Percentiles rank a stretch among this genome's conserved stretches.
Conservation (phyloP, 2,329 filamentous ascomycete genomes). For the Microsporum canis region DNA sequence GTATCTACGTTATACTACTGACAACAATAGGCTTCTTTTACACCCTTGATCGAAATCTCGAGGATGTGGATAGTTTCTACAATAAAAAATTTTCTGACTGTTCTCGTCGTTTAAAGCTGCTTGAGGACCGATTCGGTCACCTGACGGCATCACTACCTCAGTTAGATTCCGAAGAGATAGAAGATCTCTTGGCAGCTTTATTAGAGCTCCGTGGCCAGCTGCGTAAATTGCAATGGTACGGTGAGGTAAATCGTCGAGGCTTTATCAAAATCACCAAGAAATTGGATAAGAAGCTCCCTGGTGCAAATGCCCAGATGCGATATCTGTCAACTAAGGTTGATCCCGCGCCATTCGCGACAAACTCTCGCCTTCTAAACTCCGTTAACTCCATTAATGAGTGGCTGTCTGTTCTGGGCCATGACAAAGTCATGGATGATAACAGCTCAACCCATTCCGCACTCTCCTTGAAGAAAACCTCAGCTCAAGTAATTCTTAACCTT, state of each 20-base stretch:
- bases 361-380: slow-evolving; percentile 45
- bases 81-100: slow-evolving; percentile 88
- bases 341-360: slow-evolving; percentile 75
- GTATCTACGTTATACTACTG: slow-evolving; percentile 26
- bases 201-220: slow-evolving; percentile 79
- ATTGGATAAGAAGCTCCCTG: slow-evolving; percentile 83
- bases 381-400: slow-evolving; percentile 74
- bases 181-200: slow-evolving; percentile 81
- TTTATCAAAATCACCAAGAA: slow-evolving; percentile 99
- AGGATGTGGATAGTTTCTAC: slow-evolving; percentile 93
- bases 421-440: slow-evolving; percentile 63
- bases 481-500: slow-evolving; percentile 64
- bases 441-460: slow-evolving; percentile 56
- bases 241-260: slow-evolving; percentile 86
- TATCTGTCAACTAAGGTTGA: slow-evolving; percentile 90
- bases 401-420: slow-evolving; percentile 70
- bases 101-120: slow-evolving; percentile 68
- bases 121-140: slow-evolving; percentile 78
- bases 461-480: slow-evolving; percentile 65
- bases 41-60: slow-evolving; percentile 88
- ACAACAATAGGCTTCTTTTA: slow-evolving; percentile 80
- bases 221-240: slow-evolving; percentile 92
- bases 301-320: slow-evolving; percentile 63
- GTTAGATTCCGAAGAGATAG: slow-evolving; percentile 76
- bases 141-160: slow-evolving; percentile 56